Evolutionary conservation across 2,329 filamentous ascomycete species (phyloP), one percentile per base, ranked within the genome.

Genomic region (Geosmithia morbida): DNA sequence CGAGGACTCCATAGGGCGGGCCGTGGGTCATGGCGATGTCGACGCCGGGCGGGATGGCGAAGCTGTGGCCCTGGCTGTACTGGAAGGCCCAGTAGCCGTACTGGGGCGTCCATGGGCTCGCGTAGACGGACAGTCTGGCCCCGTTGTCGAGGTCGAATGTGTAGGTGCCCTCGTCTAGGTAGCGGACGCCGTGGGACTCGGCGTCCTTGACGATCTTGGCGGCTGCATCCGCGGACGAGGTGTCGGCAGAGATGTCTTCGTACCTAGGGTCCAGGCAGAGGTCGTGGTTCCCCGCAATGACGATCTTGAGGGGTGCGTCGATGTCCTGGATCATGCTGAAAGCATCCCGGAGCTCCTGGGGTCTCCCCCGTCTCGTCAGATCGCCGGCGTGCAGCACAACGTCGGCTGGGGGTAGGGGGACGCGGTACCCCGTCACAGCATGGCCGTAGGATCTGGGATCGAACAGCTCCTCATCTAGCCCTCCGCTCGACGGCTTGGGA

Each of bases 211-310:
- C 59, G 1, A 77, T 58, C 1, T 53, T 46, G 26, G 13, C 3
- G 33, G 33, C 33, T 11, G 33, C 33, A 13, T 37, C 33, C 33
- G 10, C 13, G 33, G 11, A 37, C 33, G 33, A 16, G 3, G 11
- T 6, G 33, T 11, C 11, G 13, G 6, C 33, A 18, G 17, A 7
- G 10, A 22, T 17, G 3, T 37, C 11, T 42, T 50, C 58, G 46
- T 49, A 56, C 7, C 42, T 22, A 14, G 50, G 45, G 26, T 74
- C 66, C 41, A 71, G 58, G 0, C 59, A 67, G 44, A 67, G 64
- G 52, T 79, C 73, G 52, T 78, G 74, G 49, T 77, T 77, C 2
- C 75, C 73, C 2, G 73, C 65, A 49, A 79, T 76, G 42, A 69
- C 65, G 3, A 78, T 61, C 51, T 76, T 77, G 7, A 77, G 59